Base-by-base conservation (phyloP, 495 filamentous ascomycete genomes). In the Hypoxylon perforatum region DNA sequence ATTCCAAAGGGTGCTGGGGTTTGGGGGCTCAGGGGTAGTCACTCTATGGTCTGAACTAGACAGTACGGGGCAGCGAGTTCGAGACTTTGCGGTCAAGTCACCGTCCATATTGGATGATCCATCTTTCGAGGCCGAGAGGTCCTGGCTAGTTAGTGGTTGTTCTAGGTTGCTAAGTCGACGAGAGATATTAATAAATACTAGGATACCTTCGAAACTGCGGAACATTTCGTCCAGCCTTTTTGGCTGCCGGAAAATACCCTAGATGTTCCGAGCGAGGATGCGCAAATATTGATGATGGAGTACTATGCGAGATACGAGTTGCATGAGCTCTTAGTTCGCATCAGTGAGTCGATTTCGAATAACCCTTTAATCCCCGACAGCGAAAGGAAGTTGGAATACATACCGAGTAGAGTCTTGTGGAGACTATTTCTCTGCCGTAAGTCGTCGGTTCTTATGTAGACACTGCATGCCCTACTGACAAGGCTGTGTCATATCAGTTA, bases 361-460 rank as follows among this genome's bases (percentile, higher is more conserved):
- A 67, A 67, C 11, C 23, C 12, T 2, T 12, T 1, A 0, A 6
- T 67, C 28, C 51, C 39, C 3, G 30, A 41, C 23, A n/a, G 47
- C 17, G 17, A 51, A 28, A 67, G 46, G 22, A 52, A n/a, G 30
- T 35, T 67, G 44, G 57, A 67, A 42, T 67, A 39, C 21, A 58
- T 67, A 61, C 64, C 64, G 1, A 49, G 18, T 25, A 52, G 64
- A 9, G 25, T 62, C 9, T 36, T 62, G 49, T 67, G 64, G 64
- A 62, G 64, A 23, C 25, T 67, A 18, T 67, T 67, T 30, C 53
- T 57, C 21, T 67, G 57, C 21, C 52, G 64, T 67, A 47, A 52
- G 64, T 10, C 15, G 11, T n/a, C 8, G 4, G 15, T 28, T 11
- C 25, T 23, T 1, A 18, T 1, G 36, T 10, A 4, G n/a, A 19